Evolutionary conservation across 1,284 basidiomycete genomes (phyloP), one percentile per base, ranked within the genome.

Genomic region (Grifola frondosa): DNA sequence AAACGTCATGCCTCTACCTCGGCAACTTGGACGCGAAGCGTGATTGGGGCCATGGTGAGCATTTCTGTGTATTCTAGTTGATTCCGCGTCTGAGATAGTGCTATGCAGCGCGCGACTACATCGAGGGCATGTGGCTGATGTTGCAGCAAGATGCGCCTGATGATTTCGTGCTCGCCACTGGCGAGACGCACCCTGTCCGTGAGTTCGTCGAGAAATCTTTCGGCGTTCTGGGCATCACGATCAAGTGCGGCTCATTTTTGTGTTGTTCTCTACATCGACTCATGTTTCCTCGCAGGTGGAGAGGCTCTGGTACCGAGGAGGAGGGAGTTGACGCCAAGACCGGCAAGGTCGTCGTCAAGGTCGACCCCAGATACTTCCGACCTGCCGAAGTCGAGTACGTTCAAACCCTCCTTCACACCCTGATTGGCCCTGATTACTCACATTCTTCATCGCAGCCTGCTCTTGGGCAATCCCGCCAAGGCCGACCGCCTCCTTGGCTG

Each of bases 91-190:
- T n/a, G n/a, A n/a, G n/a, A n/a, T n/a, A n/a, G 25, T 11, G 22
- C n/a, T 36, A 19, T 19, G 29, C 26, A 89, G 89, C 89, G 38
- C 81, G 80, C 51, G 91, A 93, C 62, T 93, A 92, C 58, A 84
- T 91, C 10, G 91, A 94, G 67, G 92, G 92, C 31, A 95, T 96
- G 93, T 96, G 92, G 91, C 76, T 78, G 58, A 93, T 96, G 80
- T 79, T 96, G 21, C 92, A 96, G 65, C 91, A 94, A 63, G 74
- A 81, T 7, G 54, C 56, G 20, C 73, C 92, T 1, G 81, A 91
- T 16, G 92, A 96, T 67, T 96, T 89, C 59, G 92, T 96, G 26
- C 84, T 96, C 31, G 92, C 92, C 0, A 95, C 90, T 1, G 91
- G 91, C 24, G 91, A 95, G 71, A 95, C 91, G 21, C 93, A 96